Evolutionary conservation across 2,329 filamentous ascomycete genomes (phyloP), one percentile per base, ranked within the genome.

Genomic region (Aspergillus sp.): DNA sequence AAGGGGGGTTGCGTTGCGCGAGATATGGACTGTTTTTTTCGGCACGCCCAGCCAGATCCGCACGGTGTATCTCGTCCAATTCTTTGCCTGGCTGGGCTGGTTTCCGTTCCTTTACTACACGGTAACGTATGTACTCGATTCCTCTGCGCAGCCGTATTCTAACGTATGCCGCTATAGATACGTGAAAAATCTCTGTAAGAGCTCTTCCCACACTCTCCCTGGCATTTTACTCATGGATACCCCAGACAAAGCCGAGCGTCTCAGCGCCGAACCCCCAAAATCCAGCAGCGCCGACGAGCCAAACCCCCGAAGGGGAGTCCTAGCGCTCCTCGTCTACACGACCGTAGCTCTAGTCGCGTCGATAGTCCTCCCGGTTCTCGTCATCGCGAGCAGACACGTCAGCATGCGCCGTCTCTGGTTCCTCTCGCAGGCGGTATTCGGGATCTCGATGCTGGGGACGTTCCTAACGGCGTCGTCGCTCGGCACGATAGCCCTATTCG

Each of bases 361-460:
- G 10, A 22, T 22, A 22, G 10, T 10, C 6, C 10, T 22, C 6
- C 19, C 19, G 6, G 5, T 6, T 10, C 19, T 22, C 5, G 19
- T 22, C 19, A 22, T 10, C 5, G 5, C 10, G 6, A 22, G 19
- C 6, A 22, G 19, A 22, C 19, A 6, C 10, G 5, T 36, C 4
- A 93, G 86, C 0, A 75, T 94, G 24, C 83, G 85, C 44, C 78
- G 84, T 29, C 78, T 84, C 17, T 94, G 88, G 86, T 70, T 93
- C 46, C 58, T 80, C 8, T 83, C 82, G 1, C 79, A 93, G 43
- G 57, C 93, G 15, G 69, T 93, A 32, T 93, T 93, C 53, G 73
- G 82, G 3, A 58, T 68, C 5, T 77, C 80, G 52, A 93, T 89
- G 75, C 80, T 81, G 51, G 74, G 77, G 50, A 88, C 86, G 0